phyloP scores from a whole-genome alignment of 306 rosid species.

The Senna siamea region DNA sequence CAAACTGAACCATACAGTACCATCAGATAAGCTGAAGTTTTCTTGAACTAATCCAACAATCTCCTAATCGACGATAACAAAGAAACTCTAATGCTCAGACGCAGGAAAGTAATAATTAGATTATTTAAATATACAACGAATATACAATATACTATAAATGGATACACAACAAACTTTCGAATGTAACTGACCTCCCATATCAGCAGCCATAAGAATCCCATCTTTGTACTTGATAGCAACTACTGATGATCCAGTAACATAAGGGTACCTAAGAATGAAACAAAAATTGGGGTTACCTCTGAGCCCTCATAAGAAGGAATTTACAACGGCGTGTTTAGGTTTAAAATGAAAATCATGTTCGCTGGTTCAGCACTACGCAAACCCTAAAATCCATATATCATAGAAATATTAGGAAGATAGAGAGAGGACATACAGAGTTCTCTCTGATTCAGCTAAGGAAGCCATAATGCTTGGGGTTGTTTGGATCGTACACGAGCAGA shows the following conservation, averaged over 20 bases:
- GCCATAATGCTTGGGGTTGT: conserved; percentile 25
- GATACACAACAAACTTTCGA: not conserved
- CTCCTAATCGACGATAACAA: not conserved
- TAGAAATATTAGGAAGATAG: not conserved
- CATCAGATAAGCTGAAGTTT: conserved; percentile 17
- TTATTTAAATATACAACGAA: not conserved
- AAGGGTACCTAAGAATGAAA: conserved; percentile 66
- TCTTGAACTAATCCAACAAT: not conserved
- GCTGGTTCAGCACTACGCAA: not conserved
- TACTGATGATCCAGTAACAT: conserved; percentile 90
- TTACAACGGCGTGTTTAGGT: too few relatives aligned
- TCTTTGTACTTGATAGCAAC: conserved; percentile 92
- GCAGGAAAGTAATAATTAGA: not conserved
- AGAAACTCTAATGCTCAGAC: not conserved
- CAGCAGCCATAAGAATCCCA: conserved; percentile 93
- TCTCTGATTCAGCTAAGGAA: conserved; percentile 47
- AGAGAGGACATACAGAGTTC: conserved; percentile 58
- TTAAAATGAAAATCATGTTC: conserved; percentile 5
- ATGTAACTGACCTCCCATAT: conserved; percentile 82
- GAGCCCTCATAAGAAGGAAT: not conserved
- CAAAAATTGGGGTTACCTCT: conserved; percentile 1
- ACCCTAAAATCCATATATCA: not conserved
- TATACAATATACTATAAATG: not conserved
- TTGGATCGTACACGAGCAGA: not conserved
- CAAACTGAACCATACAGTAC: not conserved